Percentiles rank a stretch among this genome's conserved stretches.
phyloP scores from a whole-genome alignment of 1,139 yeast genomes.

The Blastobotrys capitulatus region DNA sequence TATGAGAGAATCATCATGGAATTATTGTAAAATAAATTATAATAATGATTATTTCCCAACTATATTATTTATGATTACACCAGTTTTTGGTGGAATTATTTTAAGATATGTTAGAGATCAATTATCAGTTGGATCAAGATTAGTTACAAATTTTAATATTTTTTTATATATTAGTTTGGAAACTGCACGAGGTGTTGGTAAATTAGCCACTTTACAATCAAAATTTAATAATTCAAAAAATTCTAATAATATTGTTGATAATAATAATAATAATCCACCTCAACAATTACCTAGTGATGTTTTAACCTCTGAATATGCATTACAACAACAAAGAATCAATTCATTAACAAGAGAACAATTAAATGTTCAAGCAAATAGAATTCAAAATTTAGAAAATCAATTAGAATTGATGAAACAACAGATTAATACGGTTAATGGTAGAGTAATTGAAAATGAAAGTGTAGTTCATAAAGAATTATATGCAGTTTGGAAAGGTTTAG shows the following conservation, averaged over 20 bases:
- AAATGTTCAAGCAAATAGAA: background rate
- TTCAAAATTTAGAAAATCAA: conserved; percentile 7
- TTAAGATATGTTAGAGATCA: conserved; percentile 19
- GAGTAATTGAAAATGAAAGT: conserved; percentile 14
- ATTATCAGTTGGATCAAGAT: conserved; percentile 21
- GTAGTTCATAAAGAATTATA: conserved; percentile 14
- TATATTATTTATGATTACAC: conserved; percentile 20
- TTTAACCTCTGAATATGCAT: background rate
- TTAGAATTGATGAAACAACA: conserved; percentile 7
- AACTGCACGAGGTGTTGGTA: conserved; percentile 19
- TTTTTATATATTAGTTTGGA: conserved; percentile 23
- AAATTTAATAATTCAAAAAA: too few relatives aligned
- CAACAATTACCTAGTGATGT: background rate
- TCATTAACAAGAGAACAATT: background rate
- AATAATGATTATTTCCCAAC: conserved; percentile 4
- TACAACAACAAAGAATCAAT: background rate
- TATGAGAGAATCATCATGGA: conserved; percentile 25
- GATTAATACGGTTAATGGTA: conserved; percentile 2
- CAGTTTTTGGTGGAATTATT: conserved; percentile 22
- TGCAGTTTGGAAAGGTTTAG: conserved; percentile 18
- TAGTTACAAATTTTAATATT: conserved; percentile 24
- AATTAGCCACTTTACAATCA: conserved; percentile 3
- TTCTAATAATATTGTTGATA: background rate
- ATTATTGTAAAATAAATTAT: conserved; percentile 12
- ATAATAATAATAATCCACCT: background rate